phyloP scores from a whole-genome alignment of 768 basidiomycete species.

The Ramaria rubella region DNA sequence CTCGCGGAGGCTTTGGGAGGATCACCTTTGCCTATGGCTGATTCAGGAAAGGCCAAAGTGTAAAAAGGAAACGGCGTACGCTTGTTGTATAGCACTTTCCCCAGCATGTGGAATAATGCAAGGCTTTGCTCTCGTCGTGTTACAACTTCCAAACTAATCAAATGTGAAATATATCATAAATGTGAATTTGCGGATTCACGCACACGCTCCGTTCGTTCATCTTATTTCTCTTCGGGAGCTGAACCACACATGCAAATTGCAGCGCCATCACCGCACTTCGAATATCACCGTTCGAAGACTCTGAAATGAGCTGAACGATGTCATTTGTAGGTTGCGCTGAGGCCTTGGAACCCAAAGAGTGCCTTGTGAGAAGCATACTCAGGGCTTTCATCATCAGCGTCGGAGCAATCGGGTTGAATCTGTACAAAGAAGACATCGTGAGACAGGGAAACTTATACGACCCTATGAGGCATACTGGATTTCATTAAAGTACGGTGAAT shows the following conservation, averaged over 20 bases:
- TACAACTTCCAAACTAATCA: slow-evolving; percentile 58
- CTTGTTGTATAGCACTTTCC: slow-evolving; percentile 94
- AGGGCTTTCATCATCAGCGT: slow-evolving; percentile 81
- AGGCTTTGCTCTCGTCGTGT: slow-evolving; percentile 82
- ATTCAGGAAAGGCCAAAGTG: neutral
- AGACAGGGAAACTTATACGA: neutral
- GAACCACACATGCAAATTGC: slow-evolving; percentile 68
- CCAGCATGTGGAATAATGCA: slow-evolving; percentile 85
- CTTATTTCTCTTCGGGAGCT: slow-evolving; percentile 20
- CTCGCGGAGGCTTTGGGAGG: slow-evolving; percentile 47
- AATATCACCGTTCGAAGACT: slow-evolving; percentile 84
- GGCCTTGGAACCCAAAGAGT: slow-evolving; percentile 34
- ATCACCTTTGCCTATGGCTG: slow-evolving; percentile 64
- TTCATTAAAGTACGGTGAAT: slow-evolving; percentile 71
- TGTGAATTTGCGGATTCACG: neutral
- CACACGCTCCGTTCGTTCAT: slow-evolving; percentile 28
- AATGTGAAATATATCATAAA: neutral
- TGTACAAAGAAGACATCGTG: slow-evolving; percentile 25
- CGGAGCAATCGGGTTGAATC: slow-evolving; percentile 88
- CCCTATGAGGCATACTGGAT: slow-evolving; percentile 64
- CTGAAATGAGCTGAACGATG: slow-evolving; percentile 67
- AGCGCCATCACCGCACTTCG: slow-evolving; percentile 89
- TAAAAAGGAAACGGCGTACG: slow-evolving; percentile 40
- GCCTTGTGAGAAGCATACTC: slow-evolving; percentile 44
- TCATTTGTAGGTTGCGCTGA: slow-evolving; percentile 50